Evolutionary conservation across 768 basidiomycete species (phyloP).

Genomic region (Phanerochaete sordida): DNA sequence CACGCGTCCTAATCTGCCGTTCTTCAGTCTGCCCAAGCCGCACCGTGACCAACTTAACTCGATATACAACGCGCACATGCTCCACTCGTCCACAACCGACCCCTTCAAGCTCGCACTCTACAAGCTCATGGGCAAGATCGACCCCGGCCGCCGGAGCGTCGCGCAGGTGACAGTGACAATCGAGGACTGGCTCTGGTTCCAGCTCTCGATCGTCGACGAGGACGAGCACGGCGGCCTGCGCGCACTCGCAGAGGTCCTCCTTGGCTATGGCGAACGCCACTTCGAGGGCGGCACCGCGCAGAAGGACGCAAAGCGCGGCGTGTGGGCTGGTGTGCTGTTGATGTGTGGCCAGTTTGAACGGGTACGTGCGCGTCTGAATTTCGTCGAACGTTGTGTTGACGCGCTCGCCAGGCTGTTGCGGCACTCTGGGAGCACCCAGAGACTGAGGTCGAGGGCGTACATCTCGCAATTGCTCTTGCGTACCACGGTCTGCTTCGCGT

Average conservation of each 20-base stretch:
- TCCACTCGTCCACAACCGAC: conserved; percentile 83
- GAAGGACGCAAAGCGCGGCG: conserved; percentile 55
- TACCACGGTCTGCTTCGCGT: conserved; percentile 92
- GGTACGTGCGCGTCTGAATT: conserved; percentile 53
- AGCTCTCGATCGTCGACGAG: conserved; percentile 86
- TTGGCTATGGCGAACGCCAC: conserved; percentile 78
- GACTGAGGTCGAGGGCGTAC: conserved; percentile 90
- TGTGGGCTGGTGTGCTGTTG: conserved; percentile 81
- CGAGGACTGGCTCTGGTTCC: conserved; percentile 99
- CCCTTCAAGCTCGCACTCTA: conserved; percentile 96
- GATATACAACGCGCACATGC: conserved; percentile 82
- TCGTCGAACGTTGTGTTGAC: not conserved
- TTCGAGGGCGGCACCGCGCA: conserved; percentile 68
- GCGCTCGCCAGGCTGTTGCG: conserved; percentile 70
- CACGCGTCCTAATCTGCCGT: not conserved
- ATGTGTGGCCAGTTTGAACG: conserved; percentile 95
- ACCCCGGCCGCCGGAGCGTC: conserved; percentile 75
- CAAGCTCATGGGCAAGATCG: conserved; percentile 92
- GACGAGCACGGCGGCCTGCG: conserved; percentile 77
- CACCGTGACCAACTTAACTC: conserved; percentile 80
- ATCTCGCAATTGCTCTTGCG: conserved; percentile 85
- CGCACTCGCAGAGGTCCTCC: conserved; percentile 67
- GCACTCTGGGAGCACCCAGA: conserved; percentile 85
- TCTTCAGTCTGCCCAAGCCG: conserved; percentile 58
- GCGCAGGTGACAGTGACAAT: conserved; percentile 85